phyloP scores from a whole-genome alignment of 805 yeast genomes.

The Sugiyamaella mastotermitis region DNA sequence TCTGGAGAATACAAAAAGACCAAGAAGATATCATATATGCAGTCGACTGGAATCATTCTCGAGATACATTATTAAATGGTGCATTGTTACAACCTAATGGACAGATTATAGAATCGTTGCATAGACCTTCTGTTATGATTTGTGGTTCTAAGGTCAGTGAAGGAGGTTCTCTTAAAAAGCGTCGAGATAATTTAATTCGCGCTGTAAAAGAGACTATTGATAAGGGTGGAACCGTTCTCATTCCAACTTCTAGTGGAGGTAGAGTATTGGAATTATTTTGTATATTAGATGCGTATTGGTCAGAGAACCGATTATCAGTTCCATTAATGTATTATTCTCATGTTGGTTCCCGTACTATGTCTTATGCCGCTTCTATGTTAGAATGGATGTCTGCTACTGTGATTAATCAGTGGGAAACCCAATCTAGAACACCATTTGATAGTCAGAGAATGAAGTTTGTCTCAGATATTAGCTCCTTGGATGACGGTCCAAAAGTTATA shows the following conservation, averaged over 20 bases:
- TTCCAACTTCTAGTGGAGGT: slow-evolving; percentile 79
- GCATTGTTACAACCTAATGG: slow-evolving; percentile 58
- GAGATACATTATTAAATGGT: slow-evolving; percentile 75
- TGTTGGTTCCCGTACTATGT: slow-evolving; percentile 69
- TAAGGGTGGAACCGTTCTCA: slow-evolving; percentile 71
- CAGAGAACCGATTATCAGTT: slow-evolving; percentile 33
- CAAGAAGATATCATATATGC: slow-evolving; percentile 82
- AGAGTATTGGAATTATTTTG: slow-evolving; percentile 76
- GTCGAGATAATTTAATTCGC: slow-evolving; percentile 58
- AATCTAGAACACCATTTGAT: slow-evolving; percentile 75
- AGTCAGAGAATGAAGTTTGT: slow-evolving; percentile 56
- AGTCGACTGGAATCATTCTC: slow-evolving; percentile 91
- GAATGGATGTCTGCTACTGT: slow-evolving; percentile 95
- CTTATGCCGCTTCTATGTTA: slow-evolving; percentile 80
- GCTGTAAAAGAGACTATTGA: slow-evolving; percentile 60
- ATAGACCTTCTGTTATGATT: slow-evolving; percentile 77
- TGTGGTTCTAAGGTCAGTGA: slow-evolving; percentile 62
- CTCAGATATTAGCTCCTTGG: slow-evolving; percentile 24
- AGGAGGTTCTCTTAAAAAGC: slow-evolving; percentile 40
- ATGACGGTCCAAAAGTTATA: slow-evolving; percentile 57
- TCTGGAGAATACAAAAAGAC: slow-evolving; percentile 72
- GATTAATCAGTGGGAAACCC: slow-evolving; percentile 77
- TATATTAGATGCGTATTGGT: slow-evolving; percentile 60
- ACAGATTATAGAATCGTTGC: slow-evolving; percentile 50
- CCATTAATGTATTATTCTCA: slow-evolving; percentile 75